These are phyloP conservation scores for Xylaria polymorpha DNA, from an alignment of 2,329 filamentous ascomycete species.

Conservation along the genomic window DNA sequence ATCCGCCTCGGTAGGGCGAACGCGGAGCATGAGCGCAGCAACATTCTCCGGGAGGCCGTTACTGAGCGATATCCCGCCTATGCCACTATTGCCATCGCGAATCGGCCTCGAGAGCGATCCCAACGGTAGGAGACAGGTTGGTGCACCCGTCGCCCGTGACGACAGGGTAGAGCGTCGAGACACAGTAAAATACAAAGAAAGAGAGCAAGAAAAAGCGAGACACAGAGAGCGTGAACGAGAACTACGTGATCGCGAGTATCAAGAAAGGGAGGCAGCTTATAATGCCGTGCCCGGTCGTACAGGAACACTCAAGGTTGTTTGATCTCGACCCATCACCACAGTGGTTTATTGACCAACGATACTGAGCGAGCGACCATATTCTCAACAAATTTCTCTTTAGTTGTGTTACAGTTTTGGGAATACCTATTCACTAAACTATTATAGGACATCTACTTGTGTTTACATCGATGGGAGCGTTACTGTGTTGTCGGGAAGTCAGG, in stretches of 20 bases:
- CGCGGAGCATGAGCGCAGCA: constrained; percentile 47
- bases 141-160: constrained; percentile 15
- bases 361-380: neutral
- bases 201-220: constrained; percentile 38
- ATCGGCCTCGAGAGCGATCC: constrained; percentile 9
- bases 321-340: constrained; percentile 15
- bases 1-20: constrained; percentile 36
- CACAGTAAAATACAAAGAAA: constrained; percentile 32
- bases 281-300: constrained; percentile 48
- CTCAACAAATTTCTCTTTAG: neutral
- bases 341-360: neutral
- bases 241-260: constrained; percentile 40
- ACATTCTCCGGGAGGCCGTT: constrained; percentile 38
- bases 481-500: neutral
- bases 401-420: neutral
- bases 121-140: constrained; percentile 18
- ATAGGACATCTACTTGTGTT: neutral
- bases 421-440: neutral
- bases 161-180: constrained; percentile 22
- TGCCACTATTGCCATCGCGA: constrained; percentile 43
- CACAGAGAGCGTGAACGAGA: constrained; percentile 40
- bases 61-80: constrained; percentile 41
- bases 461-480: neutral
- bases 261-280: constrained; percentile 42
- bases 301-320: constrained; percentile 50